Base-by-base conservation (phyloP, 2,329 filamentous ascomycete genomes). In the Fusarium nisikadoi region DNA sequence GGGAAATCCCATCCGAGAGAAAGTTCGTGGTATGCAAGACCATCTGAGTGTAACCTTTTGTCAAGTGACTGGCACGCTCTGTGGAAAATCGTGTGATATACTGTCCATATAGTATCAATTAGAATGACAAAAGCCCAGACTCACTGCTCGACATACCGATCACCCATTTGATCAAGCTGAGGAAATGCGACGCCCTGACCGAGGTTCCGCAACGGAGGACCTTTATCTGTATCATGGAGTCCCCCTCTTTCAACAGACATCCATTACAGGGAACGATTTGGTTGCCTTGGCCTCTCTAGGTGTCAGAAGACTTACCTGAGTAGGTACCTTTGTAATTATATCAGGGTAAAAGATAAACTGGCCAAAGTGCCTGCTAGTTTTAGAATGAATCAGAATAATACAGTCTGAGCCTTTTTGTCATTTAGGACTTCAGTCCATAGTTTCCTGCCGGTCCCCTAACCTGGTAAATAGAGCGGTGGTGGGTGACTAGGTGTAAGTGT, bases 401-500 rank as follows among this genome's bases (percentile, higher is more conserved):
- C 14, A 39, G 13, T 13, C 35, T 39, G 23, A n/a, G 25, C 19
- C 14, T 53, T 53, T 53, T 53, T 41, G 49, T 41, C 49, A 12
- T 27, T 53, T n/a, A 17, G 19, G 19, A 29, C 14, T 41, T 27
- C 14, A 29, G 19, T n/a, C 23, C 31, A 38, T 10, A 11, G 31
- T 36, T 25, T 50, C 20, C 47, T 36, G 47, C 17, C 23, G 12
- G 17, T 36, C 13, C n/a, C 23, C 47, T 27, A 52, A 25, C 47
- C 52, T 66, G 31, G 46, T 39, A 52, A 50, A 61, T 46, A 68
- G 38, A 65, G 50, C 50, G 62, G 54, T 59, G 68, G 60, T 61
- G 46, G 56, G 53, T 31, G 41, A 41, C 31, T 41, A 55, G 39
- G 64, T 41, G 65, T 45, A 41, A 53, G 69, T 77, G 77, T 78